Evolutionary conservation across 371 early-diverging fungal genomes (phyloP).

Genomic region (Dipsacomyces acuminosporus): DNA sequence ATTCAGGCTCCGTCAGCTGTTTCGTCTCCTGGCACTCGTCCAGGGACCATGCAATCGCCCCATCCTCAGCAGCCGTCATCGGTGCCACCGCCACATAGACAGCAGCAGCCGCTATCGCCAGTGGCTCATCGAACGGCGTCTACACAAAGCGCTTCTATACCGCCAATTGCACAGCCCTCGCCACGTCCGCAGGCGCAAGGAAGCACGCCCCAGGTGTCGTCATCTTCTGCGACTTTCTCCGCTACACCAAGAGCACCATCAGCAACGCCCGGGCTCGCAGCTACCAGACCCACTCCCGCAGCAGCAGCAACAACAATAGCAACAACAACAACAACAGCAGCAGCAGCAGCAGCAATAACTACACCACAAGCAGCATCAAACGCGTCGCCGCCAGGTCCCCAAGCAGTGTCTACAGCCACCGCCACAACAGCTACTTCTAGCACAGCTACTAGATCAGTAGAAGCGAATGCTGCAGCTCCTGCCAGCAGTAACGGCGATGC

Average conservation of each 20-base stretch:
- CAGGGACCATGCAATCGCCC: constrained; percentile 32
- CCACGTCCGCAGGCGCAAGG: constrained; percentile 15
- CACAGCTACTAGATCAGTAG: too few species aligned
- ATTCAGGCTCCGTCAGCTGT: constrained; percentile 13
- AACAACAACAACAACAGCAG: constrained; percentile 1
- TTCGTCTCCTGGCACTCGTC: constrained; percentile 32
- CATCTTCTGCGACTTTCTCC: neutral
- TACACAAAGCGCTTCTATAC: constrained; percentile 22
- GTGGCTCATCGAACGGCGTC: constrained; percentile 32
- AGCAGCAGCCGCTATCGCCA: constrained; percentile 38
- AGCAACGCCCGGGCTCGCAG: too few species aligned
- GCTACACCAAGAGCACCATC: constrained; percentile 4
- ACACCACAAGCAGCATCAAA: neutral
- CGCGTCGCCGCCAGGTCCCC: neutral
- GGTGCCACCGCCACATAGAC: constrained; percentile 35
- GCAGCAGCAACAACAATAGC: constrained; percentile 2
- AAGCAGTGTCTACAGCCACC: neutral
- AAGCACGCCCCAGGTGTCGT: neutral
- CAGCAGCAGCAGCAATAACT: neutral
- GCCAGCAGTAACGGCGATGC: too few species aligned
- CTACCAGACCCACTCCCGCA: too few species aligned
- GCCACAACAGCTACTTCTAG: neutral
- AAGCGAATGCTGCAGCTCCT: too few species aligned
- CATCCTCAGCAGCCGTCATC: constrained; percentile 33
- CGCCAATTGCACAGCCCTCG: constrained; percentile 20